Evolutionary conservation across 225 moss, liverwort and hornwort species (phyloP), one percentile per base, ranked within the genome.

Genomic region (Asterella californica): DNA sequence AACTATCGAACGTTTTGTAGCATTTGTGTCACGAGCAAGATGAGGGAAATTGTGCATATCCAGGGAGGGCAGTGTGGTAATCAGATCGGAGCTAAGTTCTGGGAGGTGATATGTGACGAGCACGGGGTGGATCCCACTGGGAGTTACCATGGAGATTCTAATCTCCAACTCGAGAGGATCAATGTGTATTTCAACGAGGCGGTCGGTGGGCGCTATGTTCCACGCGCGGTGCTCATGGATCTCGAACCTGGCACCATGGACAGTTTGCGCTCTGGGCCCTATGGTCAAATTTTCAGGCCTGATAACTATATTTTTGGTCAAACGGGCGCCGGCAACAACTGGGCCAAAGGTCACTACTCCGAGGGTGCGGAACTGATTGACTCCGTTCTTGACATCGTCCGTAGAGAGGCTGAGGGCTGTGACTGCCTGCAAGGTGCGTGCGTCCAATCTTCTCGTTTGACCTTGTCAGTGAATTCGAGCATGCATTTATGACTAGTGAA

Each of bases 191-290:
- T 76, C 48, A 82, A 76, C 53, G 82, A 82, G 47, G 82, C 82
- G n/a, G 42, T 32, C 10, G 83, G 78, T 64, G 78, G 83, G 17
- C 83, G 78, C 45, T 79, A 70, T 64, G 78, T 83, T 17, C 83
- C 83, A 11, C 78, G 83, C 18, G 83, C 83, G 19, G 83, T 83
- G 21, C 83, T 83, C 66, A 82, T 82, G 72, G 82, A 82, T 50
- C 63, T 82, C 25, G 82, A 82, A 46, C 82, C 82, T 15, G 82
- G 82, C 47, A 82, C 82, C 54, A 82, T 82, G 82, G 82, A 78
- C 82, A 82, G 82, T 55, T 24, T 82, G 77, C 77, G 82, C 24
- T 52, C 82, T 4, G 72, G 78, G 17, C 82, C 77, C 2, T 82
- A 78, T 37, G 82, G 82, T 2, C 82, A 82, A 63, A 50, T 82